Evolutionary conservation across 768 basidiomycete genomes (phyloP), one percentile per base, ranked within the genome.

Genomic region (Pluteus cervinus): DNA sequence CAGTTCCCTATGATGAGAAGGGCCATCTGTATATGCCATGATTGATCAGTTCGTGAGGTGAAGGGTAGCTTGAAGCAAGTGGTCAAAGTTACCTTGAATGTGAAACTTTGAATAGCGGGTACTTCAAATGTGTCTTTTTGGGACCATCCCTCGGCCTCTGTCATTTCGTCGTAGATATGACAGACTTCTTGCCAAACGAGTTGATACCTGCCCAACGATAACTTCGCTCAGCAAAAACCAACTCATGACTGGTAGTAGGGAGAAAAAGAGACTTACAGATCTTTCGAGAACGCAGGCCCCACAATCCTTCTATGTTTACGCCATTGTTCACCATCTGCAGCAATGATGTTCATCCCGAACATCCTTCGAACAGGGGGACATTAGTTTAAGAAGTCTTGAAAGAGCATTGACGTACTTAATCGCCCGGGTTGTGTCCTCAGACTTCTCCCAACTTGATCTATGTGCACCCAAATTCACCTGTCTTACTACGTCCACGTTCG

Each of bases 271-370:
- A 30, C 51, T 22, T 23, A 64, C 59, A 60, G 46, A 24, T 48
- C 43, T 25, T 57, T 53, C 23, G 55, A 59, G 44, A 69, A 69
- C 7, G 63, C 60, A 22, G 65, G 62, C 6, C 56, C 57, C 37
- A 62, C 53, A 32, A 67, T 53, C 15, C 61, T 52, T 4, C 67
- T 54, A 40, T 69, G 67, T 20, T 55, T 58, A 32, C 61, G 53
- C 63, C 64, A 68, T 4, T 44, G 50, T 9, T 63, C 61, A 3
- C 57, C 61, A 33, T 66, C 62, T 3, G 60, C 52, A 20, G 61
- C 57, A 28, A 63, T 43, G 5, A 69, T 48, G 35, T 67, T 66
- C 37, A 48, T 50, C 10, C 65, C 66, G 48, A 58, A 64, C 15
- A 62, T 37, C 9, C 53, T 53, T n/a, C n/a, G n/a, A n/a, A n/a